Evolutionary conservation across 148 eudicot genomes (phyloP).

Genomic region (Talinum fruticosum): DNA sequence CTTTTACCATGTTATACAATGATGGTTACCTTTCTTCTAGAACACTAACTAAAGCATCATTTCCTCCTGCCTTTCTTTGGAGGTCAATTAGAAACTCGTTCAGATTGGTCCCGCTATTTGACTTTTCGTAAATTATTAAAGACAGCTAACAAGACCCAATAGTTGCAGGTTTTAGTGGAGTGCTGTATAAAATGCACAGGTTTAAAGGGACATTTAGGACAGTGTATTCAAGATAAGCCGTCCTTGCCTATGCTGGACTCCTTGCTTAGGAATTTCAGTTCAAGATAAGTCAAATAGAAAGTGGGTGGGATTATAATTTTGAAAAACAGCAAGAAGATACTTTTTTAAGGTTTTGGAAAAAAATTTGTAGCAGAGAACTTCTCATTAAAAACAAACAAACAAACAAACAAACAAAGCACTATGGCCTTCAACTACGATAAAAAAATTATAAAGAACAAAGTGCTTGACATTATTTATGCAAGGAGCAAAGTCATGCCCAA

Average conservation of each 20-base stretch:
- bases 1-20: background rate
- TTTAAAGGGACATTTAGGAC: background rate
- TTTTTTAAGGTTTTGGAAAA: background rate
- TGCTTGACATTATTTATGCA: background rate
- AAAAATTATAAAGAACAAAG: no score
- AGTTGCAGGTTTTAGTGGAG: background rate
- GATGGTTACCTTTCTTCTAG: background rate
- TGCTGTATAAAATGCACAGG: background rate
- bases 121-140: background rate
- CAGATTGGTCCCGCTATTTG: background rate
- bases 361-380: background rate
- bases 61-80: background rate
- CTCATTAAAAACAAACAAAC: no score
- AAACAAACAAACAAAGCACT: no score
- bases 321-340: background rate
- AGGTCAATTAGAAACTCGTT: background rate
- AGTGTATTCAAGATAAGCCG: no score
- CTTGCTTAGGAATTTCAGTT: background rate
- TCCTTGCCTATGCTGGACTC: no score
- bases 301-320: background rate
- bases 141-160: background rate
- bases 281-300: background rate
- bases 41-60: background rate
- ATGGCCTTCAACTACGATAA: no score
- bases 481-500: no score